Evolutionary conservation across 169 alveolate species (phyloP).

Genomic region (Plasmodium berghei): DNA sequence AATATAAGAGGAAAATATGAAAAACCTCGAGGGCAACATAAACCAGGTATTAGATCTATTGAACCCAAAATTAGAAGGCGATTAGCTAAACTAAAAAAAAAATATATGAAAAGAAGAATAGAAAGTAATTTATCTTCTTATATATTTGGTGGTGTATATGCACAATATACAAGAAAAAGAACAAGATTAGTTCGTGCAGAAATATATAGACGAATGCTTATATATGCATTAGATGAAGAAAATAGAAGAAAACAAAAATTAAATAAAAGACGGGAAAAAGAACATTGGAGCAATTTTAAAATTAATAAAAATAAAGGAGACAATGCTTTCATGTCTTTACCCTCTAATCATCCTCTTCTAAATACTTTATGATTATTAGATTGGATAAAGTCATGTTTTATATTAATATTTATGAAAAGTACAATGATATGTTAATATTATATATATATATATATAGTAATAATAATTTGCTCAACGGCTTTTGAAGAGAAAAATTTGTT

Average conservation of each 20-base stretch:
- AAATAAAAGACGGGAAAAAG: constrained; percentile 75
- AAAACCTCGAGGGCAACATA: constrained; percentile 86
- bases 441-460: too few relatives aligned
- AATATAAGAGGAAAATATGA: constrained; percentile 86
- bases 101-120: constrained; percentile 80
- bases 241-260: constrained; percentile 79
- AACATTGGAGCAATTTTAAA: constrained; percentile 75
- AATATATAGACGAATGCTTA: constrained; percentile 80
- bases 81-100: constrained; percentile 69
- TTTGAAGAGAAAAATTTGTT: too few relatives aligned
- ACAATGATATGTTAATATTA: too few relatives aligned
- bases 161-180: constrained; percentile 76
- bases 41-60: constrained; percentile 87
- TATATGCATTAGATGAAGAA: constrained; percentile 83
- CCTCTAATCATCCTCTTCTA: constrained; percentile 54
- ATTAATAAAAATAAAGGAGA: constrained; percentile 71
- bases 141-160: constrained; percentile 83
- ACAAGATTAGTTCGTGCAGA: constrained; percentile 80
- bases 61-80: constrained; percentile 81
- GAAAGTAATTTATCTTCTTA: constrained; percentile 81
- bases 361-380: background rate
- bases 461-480: too few relatives aligned
- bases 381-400: too few relatives aligned
- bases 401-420: too few relatives aligned
- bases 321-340: constrained; percentile 73